Evolutionary conservation across 208 protist genomes (phyloP), one percentile per base, ranked within the genome.

Genomic region (Wallacemonas sp.): DNA sequence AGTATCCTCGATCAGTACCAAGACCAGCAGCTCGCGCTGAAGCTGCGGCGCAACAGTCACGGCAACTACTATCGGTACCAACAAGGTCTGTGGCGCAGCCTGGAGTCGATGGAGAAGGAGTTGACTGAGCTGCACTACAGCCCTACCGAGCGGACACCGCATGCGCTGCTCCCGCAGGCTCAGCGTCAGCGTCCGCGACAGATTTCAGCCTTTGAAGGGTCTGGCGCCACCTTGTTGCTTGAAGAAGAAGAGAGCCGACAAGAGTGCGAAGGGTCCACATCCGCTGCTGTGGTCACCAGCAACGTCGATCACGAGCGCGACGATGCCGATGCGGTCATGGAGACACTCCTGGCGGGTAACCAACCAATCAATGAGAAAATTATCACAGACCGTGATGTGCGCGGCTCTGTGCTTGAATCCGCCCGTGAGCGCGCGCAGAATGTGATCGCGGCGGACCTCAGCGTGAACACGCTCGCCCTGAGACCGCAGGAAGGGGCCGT

Each of bases 51-150:
- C 17, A 93, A 95, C 67, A 41, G 67, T 6, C 69, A 78, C 24
- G 90, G 82, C 14, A 95, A 95, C 56, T 90, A 84, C 64, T 95
- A 95, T 61, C 81, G 90, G 1, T 84, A 80, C 21, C 84, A 88
- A 26, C 90, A 90, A 55, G 85, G 84, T 63, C 77, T 95, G 22
- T 95, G 86, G 84, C 84, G 79, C 17, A 82, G 70, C 47, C 55
- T 69, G 62, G 86, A 91, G 65, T 74, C 80, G 1, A 56, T 93
- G 31, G 90, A 95, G 68, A 68, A 45, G 21, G 77, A 42, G 0
- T 58, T 91, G 65, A 95, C 84, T 21, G 71, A 84, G 41, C 12
- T 68, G 31, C 54, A 74, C 15, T 95, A 93, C 61, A 76, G 74
- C 69, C 44, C 79, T 1, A 84, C 85, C n/a, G 86, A 93, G 74